Conservation (phyloP, 2,329 filamentous ascomycete genomes). For the Penicillium sp. region DNA sequence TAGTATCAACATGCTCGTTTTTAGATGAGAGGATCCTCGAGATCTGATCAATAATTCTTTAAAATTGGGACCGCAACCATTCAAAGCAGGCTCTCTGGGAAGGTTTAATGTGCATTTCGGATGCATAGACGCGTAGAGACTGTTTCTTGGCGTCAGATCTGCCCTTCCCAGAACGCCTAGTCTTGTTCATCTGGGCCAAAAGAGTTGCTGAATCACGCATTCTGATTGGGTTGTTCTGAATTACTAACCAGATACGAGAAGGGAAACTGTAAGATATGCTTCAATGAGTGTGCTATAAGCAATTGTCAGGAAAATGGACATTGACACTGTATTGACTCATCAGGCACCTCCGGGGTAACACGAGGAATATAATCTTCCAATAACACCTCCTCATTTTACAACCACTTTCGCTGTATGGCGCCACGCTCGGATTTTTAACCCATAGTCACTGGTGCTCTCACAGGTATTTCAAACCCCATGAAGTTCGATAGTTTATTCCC, state of each 20-base stretch:
- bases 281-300: no score
- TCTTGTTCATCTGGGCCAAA: not conserved
- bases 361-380: no score
- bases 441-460: no score
- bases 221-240: not conserved
- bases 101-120: not conserved
- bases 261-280: not conserved
- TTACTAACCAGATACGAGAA: not conserved
- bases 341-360: no score
- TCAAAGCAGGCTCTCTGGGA: not conserved
- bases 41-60: not conserved
- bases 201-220: not conserved
- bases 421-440: no score
- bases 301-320: no score
- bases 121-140: not conserved
- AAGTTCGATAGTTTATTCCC: no score
- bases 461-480: no score
- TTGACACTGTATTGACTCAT: no score
- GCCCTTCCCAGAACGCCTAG: not conserved
- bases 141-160: not conserved
- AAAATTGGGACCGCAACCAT: not conserved
- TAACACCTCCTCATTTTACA: no score
- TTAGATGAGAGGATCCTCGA: not conserved
- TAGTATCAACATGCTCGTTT: conserved; percentile 2
- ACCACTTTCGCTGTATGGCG: no score